Base-by-base conservation (phyloP, 345 rosid genomes). In the Xanthoceras sorbifolium region DNA sequence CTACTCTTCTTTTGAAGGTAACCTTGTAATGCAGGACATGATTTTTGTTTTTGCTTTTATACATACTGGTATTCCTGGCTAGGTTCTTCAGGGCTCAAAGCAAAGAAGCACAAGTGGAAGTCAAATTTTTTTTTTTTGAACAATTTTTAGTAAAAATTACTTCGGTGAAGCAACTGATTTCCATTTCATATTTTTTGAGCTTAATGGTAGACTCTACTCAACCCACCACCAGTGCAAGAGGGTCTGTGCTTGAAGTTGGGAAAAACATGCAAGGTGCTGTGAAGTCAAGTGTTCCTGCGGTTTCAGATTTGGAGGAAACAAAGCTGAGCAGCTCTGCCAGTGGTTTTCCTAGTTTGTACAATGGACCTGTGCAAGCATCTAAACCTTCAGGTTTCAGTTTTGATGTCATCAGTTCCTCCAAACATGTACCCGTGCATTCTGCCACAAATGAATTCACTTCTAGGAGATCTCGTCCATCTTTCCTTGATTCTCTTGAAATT, bases 401-500 rank as follows among this genome's bases (percentile, higher is more conserved):
- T 42, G 82, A 87, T 81, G 60, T 64, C 60, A 84, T 79, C 76
- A 87, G 82, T 86, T 84, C 90, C 68, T 78, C 79, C 23, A 76
- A 81, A 79, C 64, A 78, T 20, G 64, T 79, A 4, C 68, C 89
- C 8, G 74, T 60, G 71, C 11, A 85, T 82, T 61, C 85, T 20
- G 84, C 84, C 54, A 55, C 81, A 76, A 85, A 65, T 84, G 97
- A 93, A 76, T 71, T 89, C 32, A 87, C 52, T 77, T 82, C 85
- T 73, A 72, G 87, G 83, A 92, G 87, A 87, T 85, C 88, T 71
- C 92, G 97, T 52, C 93, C 97, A 36, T 97, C 99, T 63, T 92
- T 94, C 82, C 93, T 94, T 69, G 98, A 94, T 88, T 87, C 97
- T 72, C 87, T 97, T 67, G 89, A 91, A 55, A 82, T 87, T 69